Base-by-base conservation (phyloP, 805 yeast species). In the Wickerhamomyces mucosus region DNA sequence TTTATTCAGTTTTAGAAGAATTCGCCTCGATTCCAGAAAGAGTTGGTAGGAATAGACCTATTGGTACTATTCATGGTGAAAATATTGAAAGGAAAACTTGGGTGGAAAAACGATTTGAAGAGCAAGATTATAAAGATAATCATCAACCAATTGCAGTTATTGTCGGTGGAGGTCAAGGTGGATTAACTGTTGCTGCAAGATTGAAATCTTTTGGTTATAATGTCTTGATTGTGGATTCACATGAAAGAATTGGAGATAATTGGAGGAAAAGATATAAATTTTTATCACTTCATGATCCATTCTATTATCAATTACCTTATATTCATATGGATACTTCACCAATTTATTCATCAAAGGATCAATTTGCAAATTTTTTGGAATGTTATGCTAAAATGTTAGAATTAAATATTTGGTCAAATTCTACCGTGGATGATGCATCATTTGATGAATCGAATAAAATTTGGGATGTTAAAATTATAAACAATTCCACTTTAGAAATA, bases 131-230 rank as follows among this genome's bases (percentile, higher is more conserved):
- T 39, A 53, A 47, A n/a, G 56, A 44, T 4, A 42, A 42, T 4
- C 53, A 56, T 30, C 57, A 60, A 39, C 70, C 69, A 5, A 30
- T 55, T n/a, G 69, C 63, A 15, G 47, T 65, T 24, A 48, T 65
- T 37, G 62, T 65, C 28, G 70, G 71, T 26, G 71, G 67, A 35
- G 70, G 71, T 15, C 71, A 65, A 45, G 58, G 60, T 37, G 69
- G 69, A 4, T 44, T 65, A 18, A 58, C 59, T 20, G 43, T 54
- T 18, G 68, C 69, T 21, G 67, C 69, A 1, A 48, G 67, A 32
- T 46, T 64, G 43, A 60, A 60, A 36, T 46, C 50, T 7, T 51
- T 61, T 51, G 70, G 71, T 9, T 50, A 63, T 24, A 55, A 56
- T 29, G 46, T 59, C 1, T 48, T 65, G 27, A 56, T 65, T 29